Conservation (phyloP, 805 yeast genomes). For the Candida railenensis region DNA sequence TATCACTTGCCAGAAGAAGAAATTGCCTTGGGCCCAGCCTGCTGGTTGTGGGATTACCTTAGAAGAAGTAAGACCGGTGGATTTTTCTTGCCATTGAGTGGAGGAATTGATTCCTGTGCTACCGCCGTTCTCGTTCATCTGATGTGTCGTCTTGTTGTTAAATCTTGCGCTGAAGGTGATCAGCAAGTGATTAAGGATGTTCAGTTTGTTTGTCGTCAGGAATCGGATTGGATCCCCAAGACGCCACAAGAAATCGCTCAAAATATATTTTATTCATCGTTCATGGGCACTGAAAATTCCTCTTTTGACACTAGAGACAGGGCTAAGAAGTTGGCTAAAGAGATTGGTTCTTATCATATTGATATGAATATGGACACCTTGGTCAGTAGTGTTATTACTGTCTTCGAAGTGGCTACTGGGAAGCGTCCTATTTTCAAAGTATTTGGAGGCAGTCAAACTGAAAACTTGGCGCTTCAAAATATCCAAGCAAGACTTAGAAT, state of each 20-base stretch:
- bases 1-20: slow-evolving; percentile 92
- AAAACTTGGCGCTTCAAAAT: slow-evolving; percentile 91
- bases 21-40: slow-evolving; percentile 97
- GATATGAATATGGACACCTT: slow-evolving; percentile 89
- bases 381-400: slow-evolving; percentile 67
- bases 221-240: slow-evolving; percentile 60
- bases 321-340: slow-evolving; percentile 70
- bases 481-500: slow-evolving; percentile 95
- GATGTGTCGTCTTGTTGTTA: slow-evolving; percentile 84
- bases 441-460: slow-evolving; percentile 90
- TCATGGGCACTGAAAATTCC: slow-evolving; percentile 95
- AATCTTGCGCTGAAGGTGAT: slow-evolving; percentile 68
- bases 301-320: slow-evolving; percentile 82
- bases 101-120: slow-evolving; percentile 98
- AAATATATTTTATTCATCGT: slow-evolving; percentile 81
- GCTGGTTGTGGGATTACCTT: slow-evolving; percentile 98
- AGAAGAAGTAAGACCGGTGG: slow-evolving; percentile 91
- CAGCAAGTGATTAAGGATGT: slow-evolving; percentile 77
- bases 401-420: slow-evolving; percentile 89
- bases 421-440: slow-evolving; percentile 84
- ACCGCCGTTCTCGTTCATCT: slow-evolving; percentile 92
- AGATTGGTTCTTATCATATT: slow-evolving; percentile 85
- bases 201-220: slow-evolving; percentile 58
- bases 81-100: slow-evolving; percentile 88
- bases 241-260: slow-evolving; percentile 75